Conservation (phyloP, 202 grass and related monocot species). For the Cymbopogon flexuosus region DNA sequence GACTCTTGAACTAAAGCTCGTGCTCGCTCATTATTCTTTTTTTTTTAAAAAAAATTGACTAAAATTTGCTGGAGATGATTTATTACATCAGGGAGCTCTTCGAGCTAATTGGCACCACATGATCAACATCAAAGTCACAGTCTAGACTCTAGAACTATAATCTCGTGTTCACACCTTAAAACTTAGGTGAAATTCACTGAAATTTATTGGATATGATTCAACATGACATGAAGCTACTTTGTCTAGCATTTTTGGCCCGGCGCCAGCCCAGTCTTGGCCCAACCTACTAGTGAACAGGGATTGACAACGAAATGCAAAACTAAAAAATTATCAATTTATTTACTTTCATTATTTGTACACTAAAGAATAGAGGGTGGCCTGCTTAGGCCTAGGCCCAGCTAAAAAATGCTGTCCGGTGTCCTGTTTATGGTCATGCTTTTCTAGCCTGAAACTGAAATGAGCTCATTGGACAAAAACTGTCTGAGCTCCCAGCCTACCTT, state of each 20-base stretch:
- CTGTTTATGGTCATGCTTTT: not conserved
- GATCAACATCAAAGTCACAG: not conserved
- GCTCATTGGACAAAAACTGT: not conserved
- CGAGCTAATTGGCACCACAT: not conserved
- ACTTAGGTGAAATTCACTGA: not conserved
- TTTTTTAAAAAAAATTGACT: not conserved
- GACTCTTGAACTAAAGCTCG: not conserved
- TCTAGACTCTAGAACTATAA: not conserved
- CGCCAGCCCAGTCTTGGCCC: not conserved
- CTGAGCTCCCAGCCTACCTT: too few species aligned
- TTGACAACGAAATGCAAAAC: not conserved
- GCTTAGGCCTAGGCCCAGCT: not conserved
- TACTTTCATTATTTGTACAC: not conserved
- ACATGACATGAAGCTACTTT: not conserved
- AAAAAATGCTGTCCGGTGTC: not conserved
- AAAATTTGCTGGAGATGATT: not conserved
- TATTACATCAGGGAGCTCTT: not conserved
- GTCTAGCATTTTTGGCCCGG: not conserved
- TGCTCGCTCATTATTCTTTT: not conserved
- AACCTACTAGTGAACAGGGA: not conserved
- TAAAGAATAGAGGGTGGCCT: not conserved
- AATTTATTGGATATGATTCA: not conserved
- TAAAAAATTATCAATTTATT: not conserved
- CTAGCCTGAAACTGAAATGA: not conserved
- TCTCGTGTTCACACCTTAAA: not conserved